Percentiles rank a stretch among this genome's conserved stretches.
phyloP scores from a whole-genome alignment of 371 early-diverging fungal species.

The Mortierella sp. region DNA sequence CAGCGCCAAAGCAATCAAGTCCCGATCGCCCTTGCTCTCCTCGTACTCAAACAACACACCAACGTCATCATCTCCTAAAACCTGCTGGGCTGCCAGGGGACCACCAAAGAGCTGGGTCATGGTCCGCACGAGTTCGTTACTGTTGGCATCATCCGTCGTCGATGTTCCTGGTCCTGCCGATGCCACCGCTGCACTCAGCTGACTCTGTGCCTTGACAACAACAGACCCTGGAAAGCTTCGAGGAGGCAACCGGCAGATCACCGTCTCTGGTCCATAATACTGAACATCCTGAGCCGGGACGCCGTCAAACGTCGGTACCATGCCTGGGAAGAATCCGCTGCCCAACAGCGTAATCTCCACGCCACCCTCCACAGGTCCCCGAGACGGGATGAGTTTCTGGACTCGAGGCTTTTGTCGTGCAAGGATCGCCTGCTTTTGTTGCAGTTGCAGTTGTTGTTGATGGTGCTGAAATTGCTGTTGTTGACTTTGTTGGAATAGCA shows the following conservation, averaged over 20 bases:
- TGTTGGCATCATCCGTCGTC: slow-evolving; percentile 21
- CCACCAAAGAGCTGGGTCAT: slow-evolving; percentile 57
- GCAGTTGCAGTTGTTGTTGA: slow-evolving; percentile 53
- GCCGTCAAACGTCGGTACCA: slow-evolving; percentile 84
- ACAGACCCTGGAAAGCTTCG: slow-evolving; percentile 80
- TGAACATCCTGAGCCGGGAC: slow-evolving; percentile 74
- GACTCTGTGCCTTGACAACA: slow-evolving; percentile 64
- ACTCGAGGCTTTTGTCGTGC: slow-evolving; percentile 58
- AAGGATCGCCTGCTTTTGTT: slow-evolving; percentile 54
- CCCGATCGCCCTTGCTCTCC: slow-evolving; percentile 69
- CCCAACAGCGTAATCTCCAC: slow-evolving; percentile 83
- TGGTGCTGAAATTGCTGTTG: slow-evolving; percentile 45
- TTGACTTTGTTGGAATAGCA: slow-evolving; percentile 42
- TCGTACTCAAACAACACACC: slow-evolving; percentile 76
- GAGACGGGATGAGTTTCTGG: slow-evolving; percentile 75
- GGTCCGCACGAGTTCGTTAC: slow-evolving; percentile 46
- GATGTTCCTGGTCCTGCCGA: slow-evolving; percentile 36
- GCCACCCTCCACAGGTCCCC: slow-evolving; percentile 88
- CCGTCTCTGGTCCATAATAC: slow-evolving; percentile 77
- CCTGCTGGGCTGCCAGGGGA: slow-evolving; percentile 15
- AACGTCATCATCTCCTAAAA: slow-evolving; percentile 62
- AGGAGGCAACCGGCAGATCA: slow-evolving; percentile 87
- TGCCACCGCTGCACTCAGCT: slow-evolving; percentile 59
- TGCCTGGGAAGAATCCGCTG: slow-evolving; percentile 75
- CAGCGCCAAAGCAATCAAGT: slow-evolving; percentile 84